Evolutionary conservation across 495 filamentous ascomycete genomes (phyloP), one percentile per base, ranked within the genome.

Genomic region (Talaromyces wortmannii): DNA sequence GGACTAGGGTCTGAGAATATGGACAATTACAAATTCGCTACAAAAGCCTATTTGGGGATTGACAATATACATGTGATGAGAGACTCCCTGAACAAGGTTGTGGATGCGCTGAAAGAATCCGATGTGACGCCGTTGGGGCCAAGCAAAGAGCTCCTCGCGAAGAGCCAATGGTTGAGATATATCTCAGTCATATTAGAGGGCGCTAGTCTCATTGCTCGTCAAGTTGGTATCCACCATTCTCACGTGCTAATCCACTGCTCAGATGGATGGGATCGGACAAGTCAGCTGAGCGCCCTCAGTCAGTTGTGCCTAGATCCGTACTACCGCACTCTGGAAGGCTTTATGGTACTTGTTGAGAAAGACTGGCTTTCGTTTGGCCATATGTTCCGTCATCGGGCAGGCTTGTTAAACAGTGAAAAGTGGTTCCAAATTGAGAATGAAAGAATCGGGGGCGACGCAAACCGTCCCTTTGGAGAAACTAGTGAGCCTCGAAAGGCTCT

Each of bases 41-140:
- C 89, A 43, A 96, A 96, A 64, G 89, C 86, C 0, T 97, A 94
- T 61, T 78, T 99, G n/a, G 92, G 92, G 46, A 99, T 99, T 63
- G 94, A 95, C 66, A 99, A 99, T 60, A 97, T 99, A 56, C 94
- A 99, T 65, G 92, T 97, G 53, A 99, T 99, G 94, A 80, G 94
- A 55, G 87, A 91, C 49, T 97, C 92, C 3, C 70, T 98, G 52
- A 84, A 87, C 45, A 95, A 89, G 55, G 89, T 98, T 23, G 75
- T 97, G 48, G 91, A 94, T 55, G 86, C 92, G 8, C 73, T 98
- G 62, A 96, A 96, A 63, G 92, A 97, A 49, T 88, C 90, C 4
- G 94, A 98, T 68, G 75, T 97, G 46, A 89, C 90, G 4, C 85
- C 86, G 2, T 70, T 97, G 45, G 83, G 90, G 6, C 94, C 92